A percentile compares a stretch with the other conserved stretches of the same genome.
These are phyloP conservation scores for Podaxis rugospora DNA, from an alignment of 768 basidiomycete genomes.

Conservation along the genomic window DNA sequence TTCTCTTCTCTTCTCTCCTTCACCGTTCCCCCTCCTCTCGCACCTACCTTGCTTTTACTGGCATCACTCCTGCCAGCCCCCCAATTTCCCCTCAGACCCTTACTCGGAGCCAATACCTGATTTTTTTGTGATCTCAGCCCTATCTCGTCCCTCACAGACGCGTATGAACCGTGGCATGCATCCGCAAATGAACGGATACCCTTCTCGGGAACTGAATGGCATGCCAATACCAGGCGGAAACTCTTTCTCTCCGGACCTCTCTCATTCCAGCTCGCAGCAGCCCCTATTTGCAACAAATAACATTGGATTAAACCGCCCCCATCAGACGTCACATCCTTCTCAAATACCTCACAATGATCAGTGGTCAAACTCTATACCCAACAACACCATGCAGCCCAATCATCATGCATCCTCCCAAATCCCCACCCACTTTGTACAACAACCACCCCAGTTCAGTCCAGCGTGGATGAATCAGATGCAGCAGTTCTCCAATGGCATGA, in stretches of 20 bases:
- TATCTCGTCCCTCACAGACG: neutral
- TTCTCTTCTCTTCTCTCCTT: neutral
- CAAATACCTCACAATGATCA: constrained; percentile 4
- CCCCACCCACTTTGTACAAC: constrained; percentile 20
- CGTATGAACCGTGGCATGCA: constrained; percentile 5
- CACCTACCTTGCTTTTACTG: too few species aligned
- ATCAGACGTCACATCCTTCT: constrained; percentile 5
- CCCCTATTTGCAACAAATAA: constrained; percentile 6
- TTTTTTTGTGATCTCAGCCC: neutral
- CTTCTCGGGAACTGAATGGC: neutral
- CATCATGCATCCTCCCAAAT: neutral
- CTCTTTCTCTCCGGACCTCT: neutral
- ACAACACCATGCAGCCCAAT: neutral
- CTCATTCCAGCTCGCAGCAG: neutral
- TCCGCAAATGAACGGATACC: constrained; percentile 5
- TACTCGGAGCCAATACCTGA: neutral
- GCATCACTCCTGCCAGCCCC: neutral
- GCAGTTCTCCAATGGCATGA: constrained; percentile 27
- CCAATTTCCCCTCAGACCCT: neutral
- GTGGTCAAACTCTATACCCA: constrained; percentile 4
- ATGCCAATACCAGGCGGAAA: neutral
- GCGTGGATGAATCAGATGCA: constrained; percentile 32
- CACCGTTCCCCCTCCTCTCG: neutral
- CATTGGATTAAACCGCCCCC: constrained; percentile 3
- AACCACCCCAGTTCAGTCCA: constrained; percentile 30